A percentile compares a stretch with the other conserved stretches of the same genome.
phyloP scores from a whole-genome alignment of 148 eudicot genomes.

The Bassia scoparia region DNA sequence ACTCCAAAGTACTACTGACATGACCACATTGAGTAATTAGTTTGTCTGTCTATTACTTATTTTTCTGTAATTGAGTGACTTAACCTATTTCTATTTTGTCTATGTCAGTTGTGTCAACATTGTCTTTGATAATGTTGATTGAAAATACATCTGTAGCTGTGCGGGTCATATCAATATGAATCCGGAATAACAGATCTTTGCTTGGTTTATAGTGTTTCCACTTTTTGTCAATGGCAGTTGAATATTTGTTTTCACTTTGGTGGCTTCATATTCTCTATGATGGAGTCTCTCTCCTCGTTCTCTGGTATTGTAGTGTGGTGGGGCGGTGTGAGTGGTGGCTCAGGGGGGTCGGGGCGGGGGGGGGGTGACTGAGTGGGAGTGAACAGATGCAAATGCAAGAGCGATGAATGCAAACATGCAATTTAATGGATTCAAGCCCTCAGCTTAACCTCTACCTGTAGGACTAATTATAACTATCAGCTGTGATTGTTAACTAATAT shows the following conservation, averaged over 20 bases:
- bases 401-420: no score
- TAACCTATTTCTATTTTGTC: not conserved
- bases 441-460: not conserved
- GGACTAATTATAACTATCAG: not conserved
- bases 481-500: no score
- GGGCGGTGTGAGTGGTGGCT: no score
- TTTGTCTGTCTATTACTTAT: not conserved
- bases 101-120: not conserved
- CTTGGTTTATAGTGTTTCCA: no score
- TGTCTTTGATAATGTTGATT: constrained; percentile 1
- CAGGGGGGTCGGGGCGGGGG: no score
- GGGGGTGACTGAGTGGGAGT: no score
- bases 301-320: no score
- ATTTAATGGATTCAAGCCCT: not conserved
- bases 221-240: no score
- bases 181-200: not conserved
- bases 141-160: constrained; percentile 7
- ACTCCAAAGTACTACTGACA: constrained; percentile 96
- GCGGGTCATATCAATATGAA: not conserved
- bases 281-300: no score
- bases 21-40: constrained; percentile 77
- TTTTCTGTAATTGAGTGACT: not conserved
- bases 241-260: no score
- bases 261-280: no score
- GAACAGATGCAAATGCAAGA: no score